Evolutionary conservation across 2,329 filamentous ascomycete species (phyloP).

Genomic region (Drechslera avenae): DNA sequence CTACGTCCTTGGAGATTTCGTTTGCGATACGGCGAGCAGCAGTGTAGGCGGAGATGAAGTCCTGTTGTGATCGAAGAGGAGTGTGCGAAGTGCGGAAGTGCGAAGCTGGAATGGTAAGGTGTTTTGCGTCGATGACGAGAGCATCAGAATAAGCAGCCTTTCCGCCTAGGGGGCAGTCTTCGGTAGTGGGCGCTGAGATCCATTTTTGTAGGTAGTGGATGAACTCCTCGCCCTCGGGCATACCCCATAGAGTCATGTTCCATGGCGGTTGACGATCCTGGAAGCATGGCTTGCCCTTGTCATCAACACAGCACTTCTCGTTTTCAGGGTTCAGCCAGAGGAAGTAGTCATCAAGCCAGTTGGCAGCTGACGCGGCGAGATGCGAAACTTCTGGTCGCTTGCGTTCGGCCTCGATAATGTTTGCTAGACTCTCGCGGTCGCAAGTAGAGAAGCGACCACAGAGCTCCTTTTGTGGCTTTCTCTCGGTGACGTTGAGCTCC

Average conservation of each 20-base stretch:
- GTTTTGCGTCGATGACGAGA: slow-evolving; percentile 74
- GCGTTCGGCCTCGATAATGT: slow-evolving; percentile 90
- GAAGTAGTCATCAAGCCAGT: slow-evolving; percentile 97
- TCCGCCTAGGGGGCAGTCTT: slow-evolving; percentile 85
- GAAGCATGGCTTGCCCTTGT: slow-evolving; percentile 73
- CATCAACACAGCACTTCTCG: slow-evolving; percentile 73
- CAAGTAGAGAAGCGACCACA: slow-evolving; percentile 93
- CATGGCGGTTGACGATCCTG: slow-evolving; percentile 75
- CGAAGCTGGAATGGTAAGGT: slow-evolving; percentile 73
- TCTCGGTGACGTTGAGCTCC: slow-evolving; percentile 76
- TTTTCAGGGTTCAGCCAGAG: slow-evolving; percentile 84
- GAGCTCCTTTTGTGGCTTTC: slow-evolving; percentile 78
- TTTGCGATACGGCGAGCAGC: slow-evolving; percentile 85
- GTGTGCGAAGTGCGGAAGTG: slow-evolving; percentile 93
- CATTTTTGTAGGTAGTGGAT: slow-evolving; percentile 83
- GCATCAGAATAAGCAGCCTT: slow-evolving; percentile 86
- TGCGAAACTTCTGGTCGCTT: slow-evolving; percentile 88
- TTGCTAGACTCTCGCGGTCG: slow-evolving; percentile 79
- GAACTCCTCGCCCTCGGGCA: slow-evolving; percentile 94
- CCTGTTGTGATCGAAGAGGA: slow-evolving; percentile 81
- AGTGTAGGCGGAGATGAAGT: slow-evolving; percentile 91
- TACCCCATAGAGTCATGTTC: slow-evolving; percentile 87
- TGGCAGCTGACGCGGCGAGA: slow-evolving; percentile 85
- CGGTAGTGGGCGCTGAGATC: slow-evolving; percentile 77
- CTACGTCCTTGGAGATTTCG: slow-evolving; percentile 72